These are phyloP conservation scores for Paramecium octaurelia DNA, from an alignment of 73 alveolate genomes.

Conservation along the genomic window DNA sequence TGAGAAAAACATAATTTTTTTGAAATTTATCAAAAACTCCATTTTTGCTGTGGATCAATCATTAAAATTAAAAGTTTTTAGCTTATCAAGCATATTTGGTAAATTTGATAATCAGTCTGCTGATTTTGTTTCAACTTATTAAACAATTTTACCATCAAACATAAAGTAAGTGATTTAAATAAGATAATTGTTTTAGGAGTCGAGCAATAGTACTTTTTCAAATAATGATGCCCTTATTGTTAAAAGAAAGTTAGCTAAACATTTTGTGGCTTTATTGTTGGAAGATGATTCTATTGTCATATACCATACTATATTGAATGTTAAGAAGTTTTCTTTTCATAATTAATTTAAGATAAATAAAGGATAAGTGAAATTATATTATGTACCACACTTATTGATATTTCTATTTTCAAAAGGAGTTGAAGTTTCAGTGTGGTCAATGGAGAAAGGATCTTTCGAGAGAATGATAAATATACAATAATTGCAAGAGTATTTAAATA, in stretches of 20 bases:
- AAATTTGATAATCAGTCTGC: constrained; percentile 1
- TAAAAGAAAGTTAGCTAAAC: constrained; percentile 5
- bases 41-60: constrained; percentile 5
- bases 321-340: background rate
- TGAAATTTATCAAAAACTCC: constrained; percentile 6
- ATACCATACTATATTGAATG: constrained; percentile 25
- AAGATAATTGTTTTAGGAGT: background rate
- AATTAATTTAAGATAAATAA: background rate
- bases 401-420: background rate
- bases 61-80: background rate
- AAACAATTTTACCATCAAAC: background rate
- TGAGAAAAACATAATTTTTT: background rate
- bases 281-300: constrained; percentile 15
- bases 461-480: background rate
- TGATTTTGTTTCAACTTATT: background rate
- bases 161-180: background rate
- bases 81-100: constrained; percentile 14
- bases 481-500: background rate
- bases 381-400: background rate
- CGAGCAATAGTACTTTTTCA: background rate
- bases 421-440: background rate
- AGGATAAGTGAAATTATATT: constrained; percentile 12
- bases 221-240: background rate
- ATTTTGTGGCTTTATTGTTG: background rate
- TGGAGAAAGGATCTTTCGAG: constrained; percentile 40